A percentile compares a stretch with the other conserved stretches of the same genome.
phyloP scores from a whole-genome alignment of 352 stramenopile genomes.

The Phytophthora nicotianae region DNA sequence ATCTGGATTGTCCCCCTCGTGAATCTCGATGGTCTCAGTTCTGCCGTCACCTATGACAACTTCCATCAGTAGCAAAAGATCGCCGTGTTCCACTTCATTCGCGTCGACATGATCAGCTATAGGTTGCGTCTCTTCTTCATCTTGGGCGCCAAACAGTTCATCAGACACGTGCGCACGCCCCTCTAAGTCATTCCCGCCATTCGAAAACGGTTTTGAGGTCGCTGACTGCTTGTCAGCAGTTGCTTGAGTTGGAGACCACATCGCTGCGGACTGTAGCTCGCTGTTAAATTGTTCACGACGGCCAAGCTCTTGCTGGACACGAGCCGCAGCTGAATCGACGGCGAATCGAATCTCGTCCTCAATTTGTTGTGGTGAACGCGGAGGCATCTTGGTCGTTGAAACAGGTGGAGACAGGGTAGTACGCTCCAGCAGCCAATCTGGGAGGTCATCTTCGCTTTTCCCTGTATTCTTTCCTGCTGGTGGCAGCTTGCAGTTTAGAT shows the following conservation, averaged over 20 bases:
- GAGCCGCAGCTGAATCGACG: constrained; percentile 52
- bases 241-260: constrained; percentile 4
- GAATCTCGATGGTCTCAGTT: constrained; percentile 74
- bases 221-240: constrained; percentile 5
- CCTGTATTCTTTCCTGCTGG: constrained; percentile 4
- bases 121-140: constrained; percentile 1
- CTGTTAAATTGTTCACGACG: constrained; percentile 50
- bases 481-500: background rate
- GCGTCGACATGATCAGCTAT: background rate
- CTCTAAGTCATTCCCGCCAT: constrained; percentile 1
- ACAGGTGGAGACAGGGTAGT: constrained; percentile 17
- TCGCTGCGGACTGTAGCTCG: constrained; percentile 30
- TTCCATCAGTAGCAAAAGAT: constrained; percentile 80
- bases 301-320: constrained; percentile 44
- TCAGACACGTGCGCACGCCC: background rate
- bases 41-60: constrained; percentile 72
- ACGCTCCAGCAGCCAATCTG: constrained; percentile 29
- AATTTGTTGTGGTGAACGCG: constrained; percentile 52
- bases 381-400: constrained; percentile 25
- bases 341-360: constrained; percentile 64
- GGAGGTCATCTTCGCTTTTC: constrained; percentile 29
- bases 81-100: constrained; percentile 12
- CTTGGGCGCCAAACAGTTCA: constrained; percentile 2
- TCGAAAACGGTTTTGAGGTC: constrained; percentile 18
- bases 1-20: constrained; percentile 55